A percentile compares a stretch with the other conserved stretches of the same genome.
phyloP scores from a whole-genome alignment of 768 basidiomycete species.

The Psilocybe sp. region DNA sequence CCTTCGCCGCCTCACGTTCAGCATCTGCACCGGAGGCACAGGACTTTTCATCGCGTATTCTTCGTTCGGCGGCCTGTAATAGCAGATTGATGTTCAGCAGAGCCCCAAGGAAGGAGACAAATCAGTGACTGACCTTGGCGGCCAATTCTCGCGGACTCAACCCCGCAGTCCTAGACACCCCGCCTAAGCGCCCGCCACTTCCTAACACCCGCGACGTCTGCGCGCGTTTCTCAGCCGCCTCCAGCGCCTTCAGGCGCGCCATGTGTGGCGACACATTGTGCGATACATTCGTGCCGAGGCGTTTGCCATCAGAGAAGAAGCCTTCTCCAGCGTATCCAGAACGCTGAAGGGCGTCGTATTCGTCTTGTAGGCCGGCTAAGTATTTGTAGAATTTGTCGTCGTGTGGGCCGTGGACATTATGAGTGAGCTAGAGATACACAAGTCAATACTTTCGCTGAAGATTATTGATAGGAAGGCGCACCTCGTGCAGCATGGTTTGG shows the following conservation, averaged over 20 bases:
- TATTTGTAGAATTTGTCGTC: conserved; percentile 82
- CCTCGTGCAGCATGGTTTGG: conserved; percentile 89
- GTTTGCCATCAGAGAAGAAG: conserved; percentile 73
- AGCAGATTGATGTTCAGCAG: conserved; percentile 4
- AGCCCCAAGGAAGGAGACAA: not conserved
- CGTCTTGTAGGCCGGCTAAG: conserved; percentile 73
- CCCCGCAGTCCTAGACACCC: conserved; percentile 30
- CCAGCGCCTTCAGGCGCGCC: conserved; percentile 65
- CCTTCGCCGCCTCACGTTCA: conserved; percentile 64
- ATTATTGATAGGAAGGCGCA: conserved; percentile 21
- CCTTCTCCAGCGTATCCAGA: conserved; percentile 91
- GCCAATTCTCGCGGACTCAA: conserved; percentile 71
- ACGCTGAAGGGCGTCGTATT: conserved; percentile 75
- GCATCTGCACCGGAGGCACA: conserved; percentile 67
- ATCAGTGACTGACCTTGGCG: conserved; percentile 48
- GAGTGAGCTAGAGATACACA: conserved; percentile 60
- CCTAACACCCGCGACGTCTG: conserved; percentile 42
- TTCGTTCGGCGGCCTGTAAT: conserved; percentile 81
- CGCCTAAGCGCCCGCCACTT: conserved; percentile 59
- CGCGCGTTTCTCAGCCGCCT: conserved; percentile 76
- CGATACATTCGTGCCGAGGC: conserved; percentile 65
- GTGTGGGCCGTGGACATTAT: conserved; percentile 87
- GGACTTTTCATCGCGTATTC: conserved; percentile 67
- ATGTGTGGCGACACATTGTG: conserved; percentile 67
- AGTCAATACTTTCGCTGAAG: not conserved